These are phyloP conservation scores for Alternaria rosae DNA, from an alignment of 2,329 filamentous ascomycete genomes.

Conservation along the genomic window DNA sequence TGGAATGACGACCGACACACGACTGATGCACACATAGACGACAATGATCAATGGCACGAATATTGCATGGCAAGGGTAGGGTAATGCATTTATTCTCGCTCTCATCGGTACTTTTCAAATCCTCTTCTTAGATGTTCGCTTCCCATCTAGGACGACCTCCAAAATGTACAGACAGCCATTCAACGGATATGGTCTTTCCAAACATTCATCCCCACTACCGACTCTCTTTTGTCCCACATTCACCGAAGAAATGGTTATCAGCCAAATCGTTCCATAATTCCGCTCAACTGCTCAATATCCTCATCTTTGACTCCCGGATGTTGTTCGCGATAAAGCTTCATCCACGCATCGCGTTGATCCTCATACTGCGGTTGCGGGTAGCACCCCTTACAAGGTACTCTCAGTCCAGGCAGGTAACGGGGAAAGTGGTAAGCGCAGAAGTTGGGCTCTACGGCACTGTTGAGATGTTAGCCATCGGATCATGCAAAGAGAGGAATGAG, in stretches of 20 bases:
- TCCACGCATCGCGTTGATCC: constrained; percentile 16
- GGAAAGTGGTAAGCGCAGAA: constrained; percentile 33
- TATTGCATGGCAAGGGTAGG: not conserved
- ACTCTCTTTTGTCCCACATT: not conserved
- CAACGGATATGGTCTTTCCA: not conserved
- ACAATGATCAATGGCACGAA: constrained; percentile 3
- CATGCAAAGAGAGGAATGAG: not conserved
- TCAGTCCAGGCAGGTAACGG: constrained; percentile 19
- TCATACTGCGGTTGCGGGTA: constrained; percentile 30
- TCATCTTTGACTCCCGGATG: constrained; percentile 26
- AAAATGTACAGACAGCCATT: not conserved
- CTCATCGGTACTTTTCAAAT: not conserved
- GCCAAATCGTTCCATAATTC: constrained; percentile 26
- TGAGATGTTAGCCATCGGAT: not conserved
- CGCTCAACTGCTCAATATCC: constrained; percentile 29
- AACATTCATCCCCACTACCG: not conserved
- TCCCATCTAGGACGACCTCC: not conserved
- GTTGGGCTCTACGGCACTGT: constrained; percentile 8
- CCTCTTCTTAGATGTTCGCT: not conserved
- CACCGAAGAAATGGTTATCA: not conserved
- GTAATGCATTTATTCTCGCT: not conserved
- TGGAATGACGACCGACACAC: constrained; percentile 9
- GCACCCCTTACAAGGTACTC: constrained; percentile 36
- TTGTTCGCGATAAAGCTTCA: constrained; percentile 23
- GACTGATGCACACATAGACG: constrained; percentile 12